These are phyloP conservation scores for Dryas alaskensis DNA, from an alignment of 306 rosid genomes.

Conservation along the genomic window DNA sequence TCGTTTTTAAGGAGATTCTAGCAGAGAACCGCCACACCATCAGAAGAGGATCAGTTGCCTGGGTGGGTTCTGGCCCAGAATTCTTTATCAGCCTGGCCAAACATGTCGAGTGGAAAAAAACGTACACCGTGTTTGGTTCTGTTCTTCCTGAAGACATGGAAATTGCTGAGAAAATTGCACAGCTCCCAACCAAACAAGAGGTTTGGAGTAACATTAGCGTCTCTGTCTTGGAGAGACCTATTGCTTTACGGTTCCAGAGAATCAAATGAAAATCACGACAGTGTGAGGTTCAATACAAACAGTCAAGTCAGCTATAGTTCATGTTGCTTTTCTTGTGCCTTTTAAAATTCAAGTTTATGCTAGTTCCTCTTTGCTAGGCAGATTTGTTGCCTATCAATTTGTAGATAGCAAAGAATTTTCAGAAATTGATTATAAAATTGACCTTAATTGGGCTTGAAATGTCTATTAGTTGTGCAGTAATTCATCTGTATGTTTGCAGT, in stretches of 20 bases:
- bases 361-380: neutral
- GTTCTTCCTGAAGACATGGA: conserved; percentile 65
- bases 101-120: conserved; percentile 64
- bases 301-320: neutral
- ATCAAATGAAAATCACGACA: conserved; percentile 27
- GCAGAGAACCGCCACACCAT: conserved; percentile 40
- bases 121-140: conserved; percentile 62
- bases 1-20: conserved; percentile 51
- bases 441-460: neutral
- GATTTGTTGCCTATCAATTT: neutral
- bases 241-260: conserved; percentile 38
- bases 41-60: conserved; percentile 72
- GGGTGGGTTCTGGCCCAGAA: conserved; percentile 82
- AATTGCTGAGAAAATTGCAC: conserved; percentile 56
- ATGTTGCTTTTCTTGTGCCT: neutral
- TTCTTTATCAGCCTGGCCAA: conserved; percentile 79
- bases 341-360: neutral
- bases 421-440: neutral
- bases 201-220: conserved; percentile 53
- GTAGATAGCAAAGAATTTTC: neutral
- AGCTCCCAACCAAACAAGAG: conserved; percentile 53
- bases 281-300: neutral
- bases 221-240: conserved; percentile 56
- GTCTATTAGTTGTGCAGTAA: neutral
- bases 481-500: no score